Base-by-base conservation (phyloP, 176 grass and related monocot species). In the Pontederia crassipes region DNA sequence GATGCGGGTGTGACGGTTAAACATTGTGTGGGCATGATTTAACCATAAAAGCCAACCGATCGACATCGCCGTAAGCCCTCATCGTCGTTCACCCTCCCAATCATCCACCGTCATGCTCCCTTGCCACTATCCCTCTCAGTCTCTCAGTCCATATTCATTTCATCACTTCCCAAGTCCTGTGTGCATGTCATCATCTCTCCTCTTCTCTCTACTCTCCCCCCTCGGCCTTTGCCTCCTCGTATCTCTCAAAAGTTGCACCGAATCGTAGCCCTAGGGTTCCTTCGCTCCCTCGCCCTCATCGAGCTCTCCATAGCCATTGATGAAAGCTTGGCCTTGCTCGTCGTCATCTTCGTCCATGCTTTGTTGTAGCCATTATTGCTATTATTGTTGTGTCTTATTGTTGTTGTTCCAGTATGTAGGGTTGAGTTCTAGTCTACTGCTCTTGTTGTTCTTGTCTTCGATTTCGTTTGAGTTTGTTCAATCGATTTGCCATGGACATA, bases 401-500 rank as follows among this genome's bases (percentile, higher is more conserved):
- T 15, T 69, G 67, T 55, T 71, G 55, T 17, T 57, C 8, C n/a
- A 9, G 49, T 26, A 54, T 58, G 48, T 79, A 80, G 75, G 62
- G 64, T 65, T 15, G 12, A 8, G 64, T 68, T 50, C 45, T 11
- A 75, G 63, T 61, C 68, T 54, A 48, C 10, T 75, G 65, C 63
- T 20, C 32, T 40, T 40, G 32, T 40, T 40, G 4, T 40, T 40
- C 32, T 7, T 40, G 32, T 40, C 6, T 3, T 40, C 2, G 32
- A 53, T 57, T 62, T 52, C 0, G 10, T 35, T 69, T 58, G 0
- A 40, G 9, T 11, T 0, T 29, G 11, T 51, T 13, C 1, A 3
- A 40, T 11, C 5, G 28, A 11, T 51, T 13, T 0, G 10, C 12
- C 11, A 95, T 98, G 93, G 87, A 98, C 79, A 79, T 88, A 64